A percentile compares a stretch with the other conserved stretches of the same genome.
These are phyloP conservation scores for Cadophora gregata DNA, from an alignment of 2,329 filamentous ascomycete genomes.

Conservation along the genomic window DNA sequence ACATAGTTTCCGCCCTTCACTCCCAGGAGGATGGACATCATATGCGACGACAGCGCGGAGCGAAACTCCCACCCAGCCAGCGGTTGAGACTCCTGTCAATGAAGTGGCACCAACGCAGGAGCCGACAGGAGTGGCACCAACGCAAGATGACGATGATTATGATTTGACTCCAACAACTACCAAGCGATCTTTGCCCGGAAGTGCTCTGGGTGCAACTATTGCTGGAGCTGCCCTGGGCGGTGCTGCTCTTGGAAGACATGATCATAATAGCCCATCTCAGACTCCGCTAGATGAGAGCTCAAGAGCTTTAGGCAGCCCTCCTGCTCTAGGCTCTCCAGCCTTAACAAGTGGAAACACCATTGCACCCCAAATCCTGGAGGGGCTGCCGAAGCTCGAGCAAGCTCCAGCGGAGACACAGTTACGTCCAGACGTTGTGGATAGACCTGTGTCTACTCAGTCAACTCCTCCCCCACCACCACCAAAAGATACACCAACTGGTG, in stretches of 20 bases:
- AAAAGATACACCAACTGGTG: slow-evolving; percentile 48
- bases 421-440: slow-evolving; percentile 36
- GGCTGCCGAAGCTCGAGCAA: slow-evolving; percentile 33
- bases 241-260: slow-evolving; percentile 49
- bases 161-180: slow-evolving; percentile 39
- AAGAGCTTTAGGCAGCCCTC: neutral
- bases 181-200: slow-evolving; percentile 33
- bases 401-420: slow-evolving; percentile 35
- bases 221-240: slow-evolving; percentile 45
- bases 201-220: slow-evolving; percentile 26
- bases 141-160: slow-evolving; percentile 25
- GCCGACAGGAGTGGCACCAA: slow-evolving; percentile 20
- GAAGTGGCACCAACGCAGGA: slow-evolving; percentile 17
- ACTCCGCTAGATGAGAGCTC: neutral
- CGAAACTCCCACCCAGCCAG: slow-evolving; percentile 23
- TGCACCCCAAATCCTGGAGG: slow-evolving; percentile 35
- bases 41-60: slow-evolving; percentile 38
- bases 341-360: slow-evolving; percentile 38
- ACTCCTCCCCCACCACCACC: slow-evolving; percentile 52
- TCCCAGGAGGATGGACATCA: slow-evolving; percentile 44
- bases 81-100: slow-evolving; percentile 18
- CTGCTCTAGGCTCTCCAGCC: slow-evolving; percentile 34
- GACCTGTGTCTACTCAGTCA: slow-evolving; percentile 44
- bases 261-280: slow-evolving; percentile 22
- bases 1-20: slow-evolving; percentile 40